Base-by-base conservation (phyloP, 768 basidiomycete genomes). In the Lactifluus subvellereus region DNA sequence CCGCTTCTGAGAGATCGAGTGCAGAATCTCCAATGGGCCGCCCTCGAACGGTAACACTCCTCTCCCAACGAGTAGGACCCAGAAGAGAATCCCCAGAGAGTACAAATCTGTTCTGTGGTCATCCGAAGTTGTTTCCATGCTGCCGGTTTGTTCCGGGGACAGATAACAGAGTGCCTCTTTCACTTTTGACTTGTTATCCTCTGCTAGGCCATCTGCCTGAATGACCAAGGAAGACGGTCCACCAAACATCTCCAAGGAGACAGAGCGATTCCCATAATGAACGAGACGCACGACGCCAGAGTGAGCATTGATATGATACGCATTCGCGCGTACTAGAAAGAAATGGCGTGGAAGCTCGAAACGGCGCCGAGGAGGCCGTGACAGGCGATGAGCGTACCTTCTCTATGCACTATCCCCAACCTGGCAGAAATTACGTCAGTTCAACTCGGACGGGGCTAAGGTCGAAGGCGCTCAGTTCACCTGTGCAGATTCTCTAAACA, bases 41-140 rank as follows among this genome's bases (percentile, higher is more conserved):
- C 77, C 77, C 61, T 77, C 77, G 62, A 77, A 76, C 2, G 75
- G 75, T 59, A 74, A 55, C 37, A 70, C 72, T 32, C 75, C 87
- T 42, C 84, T 77, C 27, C 88, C 87, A 16, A 87, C 86, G n/a
- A 89, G 77, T 3, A 88, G 74, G 10, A 86, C 87, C 87, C 87
- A 89, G 70, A 88, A 87, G 67, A 87, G 71, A 61, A 88, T 82
- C 2, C 88, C 88, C 7, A 89, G 77, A 0, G 86, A 85, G 70
- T 90, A 89, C 33, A 90, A 72, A 72, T 90, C 88, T 13, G 88
- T 88, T 61, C 87, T 73, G 66, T 88, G 85, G 69, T 90, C 88
- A 67, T 88, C 86, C 2, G 81, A 78, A 72, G 84, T 83, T 6
- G 84, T 86, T 71, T 88, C 86, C 64, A 84, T 84, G 68, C 86